Evolutionary conservation across 2,329 filamentous ascomycete genomes (phyloP), one percentile per base, ranked within the genome.

Genomic region (Celoporthe dispersa): DNA sequence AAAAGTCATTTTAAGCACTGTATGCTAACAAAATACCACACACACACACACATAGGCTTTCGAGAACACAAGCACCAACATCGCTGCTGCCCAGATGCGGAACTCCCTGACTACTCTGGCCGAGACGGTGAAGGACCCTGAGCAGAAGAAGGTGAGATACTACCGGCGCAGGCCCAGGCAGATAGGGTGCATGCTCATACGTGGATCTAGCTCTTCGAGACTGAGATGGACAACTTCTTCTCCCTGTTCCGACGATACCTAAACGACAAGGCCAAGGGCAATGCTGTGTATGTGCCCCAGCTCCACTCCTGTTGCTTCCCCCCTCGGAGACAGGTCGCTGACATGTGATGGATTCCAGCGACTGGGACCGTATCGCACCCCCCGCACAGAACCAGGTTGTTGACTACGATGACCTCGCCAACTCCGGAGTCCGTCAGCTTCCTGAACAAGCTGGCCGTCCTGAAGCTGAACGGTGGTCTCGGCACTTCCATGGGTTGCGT

Each of bases 211-310:
- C 90, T 97, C 75, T 98, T 98, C 82, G 95, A 98, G 86, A 97
- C 94, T 5, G 95, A 99, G 85, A 98, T 98, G 94, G 96, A 99
- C 89, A 99, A 99, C 90, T 99, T 99, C 88, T 99, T 99, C 81
- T 92, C 94, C 72, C 92, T 99, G 73, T 99, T 99, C 91, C 92
- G 96, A 80, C 91, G 96, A 84, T 99, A 98, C 84, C 87, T 99
- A 74, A 98, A 98, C 81, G 96, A 98, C 86, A 97, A 98, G 88
- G 95, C 96, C 79, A 98, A 98, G 90, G 94, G 95, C 81, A 98
- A 96, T 81, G 90, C 90, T 66, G 89, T 96, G 88, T 92, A 86
- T 75, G 89, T 82, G 70, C 70, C 39, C 51, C 22, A 51, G 25
- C 12, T 3, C 37, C 11, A 22, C 33, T n/a, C 9, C 22, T 8